Evolutionary conservation across 2,329 filamentous ascomycete genomes (phyloP).

Genomic region (Phoma herbarum): DNA sequence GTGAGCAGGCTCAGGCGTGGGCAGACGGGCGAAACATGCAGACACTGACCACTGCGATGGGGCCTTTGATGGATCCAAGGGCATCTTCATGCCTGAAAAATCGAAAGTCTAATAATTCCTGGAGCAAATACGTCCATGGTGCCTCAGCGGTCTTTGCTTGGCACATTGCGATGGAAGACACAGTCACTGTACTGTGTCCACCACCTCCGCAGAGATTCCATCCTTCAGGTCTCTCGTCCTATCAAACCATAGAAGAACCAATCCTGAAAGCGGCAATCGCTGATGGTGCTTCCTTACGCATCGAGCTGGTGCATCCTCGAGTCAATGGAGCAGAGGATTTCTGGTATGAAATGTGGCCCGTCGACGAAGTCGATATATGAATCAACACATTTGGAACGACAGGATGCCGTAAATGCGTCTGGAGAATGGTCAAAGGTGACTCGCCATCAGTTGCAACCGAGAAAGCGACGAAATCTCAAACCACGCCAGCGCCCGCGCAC

Average conservation of each 20-base stretch:
- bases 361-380: background rate
- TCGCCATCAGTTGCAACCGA: background rate
- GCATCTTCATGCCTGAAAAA: background rate
- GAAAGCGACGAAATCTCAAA: background rate
- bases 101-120: background rate
- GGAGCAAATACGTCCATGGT: background rate
- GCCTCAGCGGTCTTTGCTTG: background rate
- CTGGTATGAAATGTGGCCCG: background rate
- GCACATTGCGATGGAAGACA: background rate
- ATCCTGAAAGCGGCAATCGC: background rate
- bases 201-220: background rate
- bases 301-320: background rate
- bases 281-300: background rate
- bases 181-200: background rate
- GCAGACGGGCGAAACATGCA: background rate
- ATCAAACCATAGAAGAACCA: background rate
- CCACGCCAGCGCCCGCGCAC: too few species aligned
- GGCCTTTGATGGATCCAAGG: background rate
- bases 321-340: background rate
- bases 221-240: background rate
- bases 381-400: background rate
- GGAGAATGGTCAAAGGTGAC: background rate
- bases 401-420: background rate
- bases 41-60: background rate
- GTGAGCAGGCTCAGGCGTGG: background rate